These are phyloP conservation scores for Silene vulgaris DNA, from an alignment of 179 eudicot species.

Conservation along the genomic window DNA sequence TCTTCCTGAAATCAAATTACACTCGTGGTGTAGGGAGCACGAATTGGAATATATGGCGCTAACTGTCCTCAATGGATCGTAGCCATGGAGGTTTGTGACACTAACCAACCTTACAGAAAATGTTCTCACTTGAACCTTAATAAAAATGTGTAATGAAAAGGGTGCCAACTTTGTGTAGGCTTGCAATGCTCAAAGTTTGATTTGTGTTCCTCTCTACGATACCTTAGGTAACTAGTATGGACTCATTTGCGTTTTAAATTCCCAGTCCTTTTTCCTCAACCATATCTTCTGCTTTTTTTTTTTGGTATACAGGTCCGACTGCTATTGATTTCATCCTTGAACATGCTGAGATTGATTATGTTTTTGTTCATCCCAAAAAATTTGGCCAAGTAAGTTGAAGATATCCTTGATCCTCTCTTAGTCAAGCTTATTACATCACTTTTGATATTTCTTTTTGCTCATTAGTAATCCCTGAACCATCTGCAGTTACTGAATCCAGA, in stretches of 20 bases:
- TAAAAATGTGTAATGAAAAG: background rate
- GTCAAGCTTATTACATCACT: background rate
- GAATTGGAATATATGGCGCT: slow-evolving; percentile 83
- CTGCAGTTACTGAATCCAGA: slow-evolving; percentile 63
- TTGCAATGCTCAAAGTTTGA: slow-evolving; percentile 76
- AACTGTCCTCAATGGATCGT: slow-evolving; percentile 94
- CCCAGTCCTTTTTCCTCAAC: slow-evolving; percentile 4
- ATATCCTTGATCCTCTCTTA: background rate
- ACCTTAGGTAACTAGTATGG: slow-evolving; percentile 55
- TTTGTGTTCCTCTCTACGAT: slow-evolving; percentile 96
- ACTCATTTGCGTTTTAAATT: background rate
- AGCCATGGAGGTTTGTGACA: slow-evolving; percentile 74
- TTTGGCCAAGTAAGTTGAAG: slow-evolving; percentile 52
- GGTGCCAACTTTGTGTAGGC: slow-evolving; percentile 42
- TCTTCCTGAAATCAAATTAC: background rate
- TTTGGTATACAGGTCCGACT: slow-evolving; percentile 46
- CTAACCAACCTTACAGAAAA: background rate
- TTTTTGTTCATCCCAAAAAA: slow-evolving; percentile 74
- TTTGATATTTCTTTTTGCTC: background rate
- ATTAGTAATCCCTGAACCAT: background rate
- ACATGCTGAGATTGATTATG: slow-evolving; percentile 85
- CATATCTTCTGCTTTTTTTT: background rate
- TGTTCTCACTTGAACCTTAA: background rate
- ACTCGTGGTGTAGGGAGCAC: slow-evolving; percentile 48
- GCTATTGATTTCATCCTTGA: slow-evolving; percentile 71